Base-by-base conservation (phyloP, 345 rosid genomes). In the Citrus reticulata region DNA sequence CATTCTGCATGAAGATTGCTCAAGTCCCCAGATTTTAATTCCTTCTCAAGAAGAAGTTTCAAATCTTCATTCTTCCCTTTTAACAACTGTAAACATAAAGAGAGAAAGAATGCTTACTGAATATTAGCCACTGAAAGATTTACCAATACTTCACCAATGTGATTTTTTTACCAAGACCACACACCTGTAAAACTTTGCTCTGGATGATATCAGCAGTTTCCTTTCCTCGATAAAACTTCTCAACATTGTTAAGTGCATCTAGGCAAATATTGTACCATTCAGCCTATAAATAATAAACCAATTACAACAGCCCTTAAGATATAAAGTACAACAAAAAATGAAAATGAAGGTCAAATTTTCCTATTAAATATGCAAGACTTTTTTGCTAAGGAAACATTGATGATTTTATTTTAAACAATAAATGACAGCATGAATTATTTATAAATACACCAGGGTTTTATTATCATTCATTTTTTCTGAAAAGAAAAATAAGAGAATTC, bases 201-300 rank as follows among this genome's bases (percentile, higher is more conserved):
- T 89, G 88, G 81, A 94, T 93, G 75, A 88, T 79, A 73, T 94
- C 89, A 70, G 92, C 78, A 85, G 86, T 83, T 74, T 88, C 92
- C 89, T 90, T 91, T 76, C 93, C 95, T 76, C 83, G 86, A 81
- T 85, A 82, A 66, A 85, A 82, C 84, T 88, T 93, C 87, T 94
- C 98, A 64, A 92, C 46, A 70, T 90, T 88, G 80, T 88, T 86
- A 49, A 96, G 88, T 57, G 94, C 93, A 78, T 93, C 92, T 82
- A 84, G 81, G 79, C 91, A 92, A 82, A 88, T 81, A 84, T 89
- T 93, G 81, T 85, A 84, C 99, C 98, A 97, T 86, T 93, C 99
- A 58, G 72, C 93, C 99, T 96, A 84, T 73, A 76, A 68, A 75
- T 11, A 73, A 54, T 74, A 61, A 78, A 86, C 79, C 79, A 75